Conservation (phyloP, 192 early-diverging fungal species). For the Gamsiella multidivaricata region DNA sequence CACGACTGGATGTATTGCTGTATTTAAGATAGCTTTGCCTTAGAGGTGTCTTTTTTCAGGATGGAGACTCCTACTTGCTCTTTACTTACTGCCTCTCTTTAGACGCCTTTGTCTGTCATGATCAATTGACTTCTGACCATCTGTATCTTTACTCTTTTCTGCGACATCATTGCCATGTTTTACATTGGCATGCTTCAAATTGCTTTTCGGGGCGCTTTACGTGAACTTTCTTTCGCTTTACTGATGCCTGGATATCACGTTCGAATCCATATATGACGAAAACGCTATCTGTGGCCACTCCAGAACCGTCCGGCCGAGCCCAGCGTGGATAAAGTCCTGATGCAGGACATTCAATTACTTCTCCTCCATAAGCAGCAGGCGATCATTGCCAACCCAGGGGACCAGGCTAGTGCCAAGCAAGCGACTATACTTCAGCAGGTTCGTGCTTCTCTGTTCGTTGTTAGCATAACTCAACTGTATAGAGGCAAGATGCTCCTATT, state of each 20-base stretch:
- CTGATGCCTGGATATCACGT: neutral
- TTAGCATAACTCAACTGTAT: neutral
- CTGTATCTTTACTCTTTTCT: conserved; percentile 1
- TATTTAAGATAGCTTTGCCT: neutral
- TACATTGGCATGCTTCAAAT: too few species aligned
- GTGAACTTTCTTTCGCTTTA: neutral
- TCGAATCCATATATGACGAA: neutral
- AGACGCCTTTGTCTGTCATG: too few species aligned
- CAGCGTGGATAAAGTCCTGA: conserved; percentile 20
- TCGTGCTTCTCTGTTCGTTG: conserved; percentile 2
- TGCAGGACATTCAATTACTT: conserved; percentile 44
- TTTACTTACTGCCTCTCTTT: too few species aligned
- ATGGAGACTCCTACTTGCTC: too few species aligned
- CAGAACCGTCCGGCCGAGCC: neutral
- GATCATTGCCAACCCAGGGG: conserved; percentile 37
- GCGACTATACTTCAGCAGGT: conserved; percentile 47
- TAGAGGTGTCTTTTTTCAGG: neutral
- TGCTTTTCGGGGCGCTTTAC: neutral
- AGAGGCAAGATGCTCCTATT: neutral
- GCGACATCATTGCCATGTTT: neutral
- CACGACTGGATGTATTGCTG: neutral
- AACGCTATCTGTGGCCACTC: too few species aligned
- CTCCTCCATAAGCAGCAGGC: conserved; percentile 42
- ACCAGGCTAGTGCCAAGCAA: conserved; percentile 36
- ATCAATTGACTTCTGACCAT: neutral